Conservation (phyloP, 805 yeast genomes). For the Ogataea nonfermentans region DNA sequence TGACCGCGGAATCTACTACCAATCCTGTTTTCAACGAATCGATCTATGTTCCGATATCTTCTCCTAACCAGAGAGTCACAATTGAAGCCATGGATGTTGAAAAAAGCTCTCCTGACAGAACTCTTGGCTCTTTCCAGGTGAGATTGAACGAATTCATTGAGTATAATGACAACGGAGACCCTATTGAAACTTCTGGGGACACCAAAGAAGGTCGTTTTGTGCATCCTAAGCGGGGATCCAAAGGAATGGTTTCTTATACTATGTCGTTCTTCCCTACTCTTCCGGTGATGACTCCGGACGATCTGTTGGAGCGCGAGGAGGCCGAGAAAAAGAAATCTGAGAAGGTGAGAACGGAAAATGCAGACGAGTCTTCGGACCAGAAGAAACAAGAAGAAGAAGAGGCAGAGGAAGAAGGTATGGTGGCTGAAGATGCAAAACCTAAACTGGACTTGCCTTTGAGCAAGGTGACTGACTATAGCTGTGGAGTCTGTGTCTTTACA, state of each 20-base stretch:
- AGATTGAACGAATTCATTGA: slow-evolving; percentile 65
- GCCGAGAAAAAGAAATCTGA: slow-evolving; percentile 23
- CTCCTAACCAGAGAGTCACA: slow-evolving; percentile 77
- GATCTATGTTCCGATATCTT: slow-evolving; percentile 76
- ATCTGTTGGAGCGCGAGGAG: slow-evolving; percentile 51
- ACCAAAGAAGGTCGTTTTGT: slow-evolving; percentile 62
- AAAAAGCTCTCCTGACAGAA: slow-evolving; percentile 72
- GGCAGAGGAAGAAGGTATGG: slow-evolving; percentile 37
- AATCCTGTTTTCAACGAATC: slow-evolving; percentile 86
- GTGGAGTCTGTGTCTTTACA: slow-evolving; percentile 77
- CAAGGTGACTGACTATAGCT: slow-evolving; percentile 53
- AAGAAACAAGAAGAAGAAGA: slow-evolving; percentile 21
- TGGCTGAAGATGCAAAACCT: slow-evolving; percentile 35
- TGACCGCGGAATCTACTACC: slow-evolving; percentile 59
- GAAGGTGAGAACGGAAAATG: slow-evolving; percentile 35
- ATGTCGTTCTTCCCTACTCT: slow-evolving; percentile 81
- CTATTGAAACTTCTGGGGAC: slow-evolving; percentile 56
- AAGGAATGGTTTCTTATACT: slow-evolving; percentile 73
- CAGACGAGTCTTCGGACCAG: slow-evolving; percentile 15
- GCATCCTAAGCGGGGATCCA: slow-evolving; percentile 69
- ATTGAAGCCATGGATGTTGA: slow-evolving; percentile 93
- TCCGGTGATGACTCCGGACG: slow-evolving; percentile 77
- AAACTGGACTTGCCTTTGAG: slow-evolving; percentile 55
- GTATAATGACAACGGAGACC: slow-evolving; percentile 62
- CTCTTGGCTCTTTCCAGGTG: slow-evolving; percentile 79